Evolutionary conservation across 495 filamentous ascomycete species (phyloP), one percentile per base, ranked within the genome.

Genomic region (Trypethelium eluteriae): DNA sequence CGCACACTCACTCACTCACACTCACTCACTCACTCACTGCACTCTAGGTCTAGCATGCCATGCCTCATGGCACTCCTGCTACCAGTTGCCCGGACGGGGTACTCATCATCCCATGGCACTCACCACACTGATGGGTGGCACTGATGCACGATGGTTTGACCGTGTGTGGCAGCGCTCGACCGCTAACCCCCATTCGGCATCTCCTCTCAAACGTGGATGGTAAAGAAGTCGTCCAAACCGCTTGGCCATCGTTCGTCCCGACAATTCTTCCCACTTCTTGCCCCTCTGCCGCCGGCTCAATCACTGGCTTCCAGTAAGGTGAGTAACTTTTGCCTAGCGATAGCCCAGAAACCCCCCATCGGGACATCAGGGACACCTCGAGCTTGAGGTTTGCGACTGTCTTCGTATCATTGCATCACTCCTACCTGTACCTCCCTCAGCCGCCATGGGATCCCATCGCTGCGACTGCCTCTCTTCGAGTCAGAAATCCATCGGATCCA

Each of bases 151-250:
- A 18, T 59, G 32, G 53, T 59, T 59, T 36, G 53, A 59, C 25
- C 53, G 41, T 35, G 53, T 59, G 53, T 59, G 53, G 53, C 53
- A 59, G 25, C 53, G 53, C 18, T 59, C 53, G 53, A 32, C 53
- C 7, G 2, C 32, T 18, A 7, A 59, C 5, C 5, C 18, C 53
- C 25, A 25, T 25, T 25, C 25, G 25, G 25, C 25, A 25, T 25
- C 25, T 25, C 25, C 25, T 25, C 25, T 25, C 25, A 59, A 32
- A 59, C 53, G 53, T 36, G 14, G 53, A 59, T 32, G 53, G 53
- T 59, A 11, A 59, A 59, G 53, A 59, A 59, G 32, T 36, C 32
- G 3, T 9, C 53, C 7, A 44, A 44, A 44, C 25, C 25, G 25
- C 25, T 25, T 25, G 25, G 25, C 25, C 25, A 25, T 53, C 49